Percentiles rank a stretch among this genome's conserved stretches.
These are phyloP conservation scores for Fusarium sublunatum DNA, from an alignment of 2,329 filamentous ascomycete species.

Conservation along the genomic window DNA sequence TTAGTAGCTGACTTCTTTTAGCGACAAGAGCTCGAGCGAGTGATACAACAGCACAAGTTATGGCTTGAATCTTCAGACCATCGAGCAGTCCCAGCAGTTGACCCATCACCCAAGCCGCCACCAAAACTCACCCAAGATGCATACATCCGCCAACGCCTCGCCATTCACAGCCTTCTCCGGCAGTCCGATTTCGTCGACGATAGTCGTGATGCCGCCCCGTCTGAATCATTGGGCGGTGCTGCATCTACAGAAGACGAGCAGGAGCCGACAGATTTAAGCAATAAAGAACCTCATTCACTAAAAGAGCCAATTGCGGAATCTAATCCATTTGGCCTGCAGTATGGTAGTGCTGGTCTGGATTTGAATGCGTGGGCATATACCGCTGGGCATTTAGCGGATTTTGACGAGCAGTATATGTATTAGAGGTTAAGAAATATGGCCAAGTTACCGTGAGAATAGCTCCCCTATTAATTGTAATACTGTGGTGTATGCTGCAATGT, in stretches of 20 bases:
- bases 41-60: conserved; percentile 41
- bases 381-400: conserved; percentile 24
- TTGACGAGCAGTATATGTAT: conserved; percentile 47
- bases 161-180: conserved; percentile 54
- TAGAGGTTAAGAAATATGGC: conserved; percentile 8
- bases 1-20: neutral
- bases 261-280: conserved; percentile 29
- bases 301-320: conserved; percentile 32
- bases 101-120: conserved; percentile 15
- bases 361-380: conserved; percentile 38
- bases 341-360: conserved; percentile 35
- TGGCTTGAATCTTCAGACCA: conserved; percentile 44
- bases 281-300: conserved; percentile 18
- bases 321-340: conserved; percentile 40
- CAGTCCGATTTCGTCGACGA: conserved; percentile 56
- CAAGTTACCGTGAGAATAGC: neutral
- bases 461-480: neutral
- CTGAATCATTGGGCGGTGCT: conserved; percentile 38
- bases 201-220: conserved; percentile 48
- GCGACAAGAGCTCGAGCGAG: conserved; percentile 45
- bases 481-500: neutral
- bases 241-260: conserved; percentile 41
- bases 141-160: conserved; percentile 48
- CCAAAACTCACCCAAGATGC: conserved; percentile 39
- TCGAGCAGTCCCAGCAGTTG: conserved; percentile 25